Evolutionary conservation across 1,284 basidiomycete species (phyloP).

Genomic region (Ceratobasidium sp.): DNA sequence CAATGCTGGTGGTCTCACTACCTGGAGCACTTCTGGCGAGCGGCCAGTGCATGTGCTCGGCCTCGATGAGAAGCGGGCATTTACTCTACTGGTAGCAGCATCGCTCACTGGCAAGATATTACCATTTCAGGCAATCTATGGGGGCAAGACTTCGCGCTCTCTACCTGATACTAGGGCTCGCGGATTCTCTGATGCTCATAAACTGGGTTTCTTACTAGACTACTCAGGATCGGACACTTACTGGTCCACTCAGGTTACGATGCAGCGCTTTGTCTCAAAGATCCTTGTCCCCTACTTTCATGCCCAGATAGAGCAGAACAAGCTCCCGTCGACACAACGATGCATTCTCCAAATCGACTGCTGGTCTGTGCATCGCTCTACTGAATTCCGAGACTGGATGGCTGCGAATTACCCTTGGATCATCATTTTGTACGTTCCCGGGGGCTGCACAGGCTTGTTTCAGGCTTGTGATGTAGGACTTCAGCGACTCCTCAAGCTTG

Average conservation of each 20-base stretch:
- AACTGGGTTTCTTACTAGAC: neutral
- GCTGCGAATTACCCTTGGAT: slow-evolving; percentile 47
- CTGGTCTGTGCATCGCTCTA: slow-evolving; percentile 56
- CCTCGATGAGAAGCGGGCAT: neutral
- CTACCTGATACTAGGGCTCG: neutral
- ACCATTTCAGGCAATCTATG: slow-evolving; percentile 2
- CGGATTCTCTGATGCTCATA: neutral
- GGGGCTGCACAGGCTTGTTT: slow-evolving; percentile 46
- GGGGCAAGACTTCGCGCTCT: neutral
- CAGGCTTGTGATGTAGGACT: slow-evolving; percentile 55
- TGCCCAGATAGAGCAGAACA: neutral
- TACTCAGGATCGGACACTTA: neutral
- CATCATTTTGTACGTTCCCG: slow-evolving; percentile 46
- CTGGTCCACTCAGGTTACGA: neutral
- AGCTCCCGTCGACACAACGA: neutral
- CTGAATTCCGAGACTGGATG: slow-evolving; percentile 54
- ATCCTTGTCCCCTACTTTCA: neutral
- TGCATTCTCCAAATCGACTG: slow-evolving; percentile 53
- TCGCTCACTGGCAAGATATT: neutral
- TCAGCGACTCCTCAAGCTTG: slow-evolving; percentile 51
- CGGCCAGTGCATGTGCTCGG: neutral
- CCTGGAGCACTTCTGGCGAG: neutral
- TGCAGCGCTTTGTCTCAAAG: neutral
- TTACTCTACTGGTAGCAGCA: neutral
- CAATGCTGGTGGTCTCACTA: neutral